Evolutionary conservation across 2,329 filamentous ascomycete species (phyloP).

Genomic region (Fusarium guadeloupense): DNA sequence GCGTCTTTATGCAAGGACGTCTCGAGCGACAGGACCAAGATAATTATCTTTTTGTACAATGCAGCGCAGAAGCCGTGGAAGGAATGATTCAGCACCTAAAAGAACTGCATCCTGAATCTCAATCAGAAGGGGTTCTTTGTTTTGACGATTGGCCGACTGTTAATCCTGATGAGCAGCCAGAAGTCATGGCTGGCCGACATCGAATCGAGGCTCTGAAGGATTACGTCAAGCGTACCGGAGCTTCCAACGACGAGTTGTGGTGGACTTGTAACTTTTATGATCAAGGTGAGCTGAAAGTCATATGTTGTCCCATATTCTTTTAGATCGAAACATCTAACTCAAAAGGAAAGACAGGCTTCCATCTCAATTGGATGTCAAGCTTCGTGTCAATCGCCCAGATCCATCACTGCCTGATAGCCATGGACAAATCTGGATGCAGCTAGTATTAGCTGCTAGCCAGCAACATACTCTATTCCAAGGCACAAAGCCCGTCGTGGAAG

Average conservation of each 20-base stretch:
- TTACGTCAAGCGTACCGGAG: slow-evolving; percentile 9
- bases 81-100: background rate
- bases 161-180: slow-evolving; percentile 3
- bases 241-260: slow-evolving; percentile 5
- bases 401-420: slow-evolving; percentile 17
- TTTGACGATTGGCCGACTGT: slow-evolving; percentile 3
- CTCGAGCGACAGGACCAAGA: background rate
- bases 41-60: slow-evolving; percentile 4
- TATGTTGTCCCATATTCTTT: background rate
- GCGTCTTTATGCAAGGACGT: background rate
- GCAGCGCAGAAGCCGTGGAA: background rate
- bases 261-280: slow-evolving; percentile 26
- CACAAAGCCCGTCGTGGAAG: background rate
- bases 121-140: background rate
- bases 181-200: slow-evolving; percentile 29
- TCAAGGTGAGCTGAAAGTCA: slow-evolving; percentile 10
- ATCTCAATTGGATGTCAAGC: slow-evolving; percentile 12
- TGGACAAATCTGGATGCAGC: slow-evolving; percentile 24
- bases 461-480: background rate
- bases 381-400: slow-evolving; percentile 16
- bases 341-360: slow-evolving; percentile 5
- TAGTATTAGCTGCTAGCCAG: background rate
- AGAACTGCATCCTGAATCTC: background rate
- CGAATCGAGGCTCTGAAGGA: slow-evolving; percentile 7
- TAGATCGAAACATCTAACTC: background rate